A percentile compares a stretch with the other conserved stretches of the same genome.
phyloP scores from a whole-genome alignment of 768 basidiomycete genomes.

The Clitopilus passeckerianus region DNA sequence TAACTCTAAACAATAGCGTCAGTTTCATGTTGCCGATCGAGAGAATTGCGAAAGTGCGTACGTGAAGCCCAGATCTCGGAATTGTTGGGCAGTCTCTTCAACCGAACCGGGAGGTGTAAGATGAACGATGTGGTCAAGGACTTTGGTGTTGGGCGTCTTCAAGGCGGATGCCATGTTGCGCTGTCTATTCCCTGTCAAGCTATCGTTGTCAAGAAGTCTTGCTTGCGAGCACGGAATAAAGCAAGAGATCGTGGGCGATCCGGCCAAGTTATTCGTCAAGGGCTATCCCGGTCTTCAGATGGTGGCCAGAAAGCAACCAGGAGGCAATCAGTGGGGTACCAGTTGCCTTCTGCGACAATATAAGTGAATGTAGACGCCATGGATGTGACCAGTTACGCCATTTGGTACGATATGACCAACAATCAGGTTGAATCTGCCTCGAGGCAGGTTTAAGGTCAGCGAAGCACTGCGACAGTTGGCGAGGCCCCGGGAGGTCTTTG shows the following conservation, averaged over 20 bases:
- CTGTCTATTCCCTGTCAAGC: neutral
- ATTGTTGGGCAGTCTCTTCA: constrained; percentile 42
- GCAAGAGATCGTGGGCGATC: too few relatives aligned
- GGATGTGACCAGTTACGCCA: neutral
- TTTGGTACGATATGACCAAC: neutral
- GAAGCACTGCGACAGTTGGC: neutral
- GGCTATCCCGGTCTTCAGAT: too few relatives aligned
- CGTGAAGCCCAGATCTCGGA: constrained; percentile 63
- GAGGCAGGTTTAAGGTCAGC: neutral
- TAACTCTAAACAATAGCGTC: constrained; percentile 38
- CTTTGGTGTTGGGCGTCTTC: constrained; percentile 32
- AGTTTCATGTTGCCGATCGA: neutral
- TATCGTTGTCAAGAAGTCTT: neutral
- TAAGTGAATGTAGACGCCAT: neutral
- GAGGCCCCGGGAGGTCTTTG: neutral
- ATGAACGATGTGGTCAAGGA: constrained; percentile 67
- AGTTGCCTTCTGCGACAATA: neutral
- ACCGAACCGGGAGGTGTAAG: constrained; percentile 63
- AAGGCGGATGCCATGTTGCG: constrained; percentile 1
- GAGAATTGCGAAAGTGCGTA: constrained; percentile 19
- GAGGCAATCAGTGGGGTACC: neutral
- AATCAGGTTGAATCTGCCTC: neutral
- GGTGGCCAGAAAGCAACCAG: neutral
- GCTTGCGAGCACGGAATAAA: too few relatives aligned
- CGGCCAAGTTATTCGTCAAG: too few relatives aligned